A percentile compares a stretch with the other conserved stretches of the same genome.
Conservation (phyloP, 305 asterid species). For the Nicotiana rustica region DNA sequence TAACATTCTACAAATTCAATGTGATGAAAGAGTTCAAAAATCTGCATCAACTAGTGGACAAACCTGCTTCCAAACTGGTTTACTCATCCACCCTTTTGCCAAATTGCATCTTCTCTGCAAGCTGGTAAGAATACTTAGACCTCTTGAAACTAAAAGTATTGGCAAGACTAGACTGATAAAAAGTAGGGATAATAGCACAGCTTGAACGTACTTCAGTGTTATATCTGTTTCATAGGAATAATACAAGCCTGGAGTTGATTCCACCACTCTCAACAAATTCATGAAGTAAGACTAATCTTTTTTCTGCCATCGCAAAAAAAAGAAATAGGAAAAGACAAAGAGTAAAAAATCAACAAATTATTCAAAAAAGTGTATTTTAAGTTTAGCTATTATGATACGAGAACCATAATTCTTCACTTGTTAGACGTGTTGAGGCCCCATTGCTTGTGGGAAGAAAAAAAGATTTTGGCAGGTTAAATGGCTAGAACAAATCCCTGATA, state of each 20-base stretch:
- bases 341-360: neutral
- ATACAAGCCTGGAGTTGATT: slow-evolving; percentile 91
- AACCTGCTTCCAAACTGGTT: slow-evolving; percentile 98
- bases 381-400: slow-evolving; percentile 11
- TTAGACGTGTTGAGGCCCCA: slow-evolving; percentile 67
- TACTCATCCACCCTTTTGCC: slow-evolving; percentile 87
- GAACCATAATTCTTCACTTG: slow-evolving; percentile 67
- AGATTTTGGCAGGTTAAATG: neutral
- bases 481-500: neutral
- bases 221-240: slow-evolving; percentile 91
- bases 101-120: slow-evolving; percentile 89
- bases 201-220: slow-evolving; percentile 71
- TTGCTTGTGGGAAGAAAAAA: slow-evolving; percentile 46
- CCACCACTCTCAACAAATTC: slow-evolving; percentile 60
- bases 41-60: slow-evolving; percentile 4
- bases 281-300: slow-evolving; percentile 84
- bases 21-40: slow-evolving; percentile 4
- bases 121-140: slow-evolving; percentile 61
- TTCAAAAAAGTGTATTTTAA: slow-evolving; percentile 29
- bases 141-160: slow-evolving; percentile 36
- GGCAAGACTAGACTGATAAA: slow-evolving; percentile 5
- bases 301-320: slow-evolving; percentile 57
- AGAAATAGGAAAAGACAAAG: slow-evolving; percentile 9
- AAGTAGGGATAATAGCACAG: slow-evolving; percentile 30
- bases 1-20: slow-evolving; percentile 17